Base-by-base conservation (phyloP, 108 stramenopile genomes). In the Nitzschia sp. region DNA sequence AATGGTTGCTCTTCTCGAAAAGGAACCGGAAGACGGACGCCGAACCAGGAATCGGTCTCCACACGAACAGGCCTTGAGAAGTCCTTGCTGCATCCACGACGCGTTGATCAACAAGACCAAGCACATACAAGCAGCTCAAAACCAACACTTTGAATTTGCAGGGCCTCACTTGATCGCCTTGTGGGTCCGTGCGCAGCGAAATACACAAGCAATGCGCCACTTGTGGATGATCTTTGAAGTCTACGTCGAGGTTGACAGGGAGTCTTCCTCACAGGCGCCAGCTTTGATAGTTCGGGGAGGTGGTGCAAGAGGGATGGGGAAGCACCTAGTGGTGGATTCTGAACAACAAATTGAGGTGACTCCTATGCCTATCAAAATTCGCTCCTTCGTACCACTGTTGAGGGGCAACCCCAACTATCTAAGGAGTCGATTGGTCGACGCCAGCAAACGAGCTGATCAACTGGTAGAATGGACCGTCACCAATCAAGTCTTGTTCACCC, bases 111-210 rank as follows among this genome's bases (percentile, higher is more conserved):
- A 34, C 23, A 63, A 56, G 30, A 26, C 3, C 50, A 66, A 21
- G 53, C 57, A 69, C 1, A 3, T 25, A 54, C 33, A 45, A 3
- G 36, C 59, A 45, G 25, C 31, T 15, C 3, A 30, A 2, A 36
- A 53, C 28, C 33, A 32, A 1, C 4, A 60, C 1, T 77, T 41
- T 69, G 58, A 67, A 9, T 75, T 75, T 48, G 6, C 27, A 21
- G 52, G 55, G 28, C 28, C 27, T 3, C 78, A 85, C 72, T 46
- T 85, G 27, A 44, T 81, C 11, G 80, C 80, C 3, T 68, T 85
- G 3, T 85, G 80, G 80, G 47, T 85, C 13, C 80, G 84, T 8
- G 74, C 80, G 0, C 84, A 79, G 25, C 73, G 84, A 30, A 78
- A 79, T 41, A 69, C 80, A 22, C 53, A 58, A 47, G 69, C 80